These are phyloP conservation scores for Polygonum aviculare DNA, from an alignment of 148 eudicot genomes.

Conservation along the genomic window DNA sequence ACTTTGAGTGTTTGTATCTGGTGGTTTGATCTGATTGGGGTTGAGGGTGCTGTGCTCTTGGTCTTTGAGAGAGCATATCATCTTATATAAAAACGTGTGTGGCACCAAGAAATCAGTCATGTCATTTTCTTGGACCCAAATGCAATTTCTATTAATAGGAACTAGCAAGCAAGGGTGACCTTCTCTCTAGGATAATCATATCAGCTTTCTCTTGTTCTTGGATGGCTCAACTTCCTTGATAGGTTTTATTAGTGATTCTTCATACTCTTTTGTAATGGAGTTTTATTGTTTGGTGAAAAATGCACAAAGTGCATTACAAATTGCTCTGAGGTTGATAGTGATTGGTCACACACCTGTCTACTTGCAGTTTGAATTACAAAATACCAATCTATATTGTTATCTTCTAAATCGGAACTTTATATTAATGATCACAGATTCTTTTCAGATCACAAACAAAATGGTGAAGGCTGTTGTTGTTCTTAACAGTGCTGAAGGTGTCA, in stretches of 20 bases:
- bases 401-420: too few species aligned
- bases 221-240: not conserved
- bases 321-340: not conserved
- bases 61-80: not conserved
- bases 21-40: not conserved
- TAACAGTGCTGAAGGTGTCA: slow-evolving; percentile 57
- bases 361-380: too few species aligned
- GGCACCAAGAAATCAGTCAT: not conserved
- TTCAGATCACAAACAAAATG: slow-evolving; percentile 68
- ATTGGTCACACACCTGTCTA: not conserved
- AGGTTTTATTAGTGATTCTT: too few species aligned
- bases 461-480: slow-evolving; percentile 91
- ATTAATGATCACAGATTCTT: slow-evolving; percentile 3
- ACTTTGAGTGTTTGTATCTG: not conserved
- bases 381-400: not conserved
- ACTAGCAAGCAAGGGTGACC: not conserved
- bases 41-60: not conserved
- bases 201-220: not conserved
- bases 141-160: not conserved
- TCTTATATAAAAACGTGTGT: not conserved
- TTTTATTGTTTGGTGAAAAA: too few species aligned
- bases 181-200: not conserved
- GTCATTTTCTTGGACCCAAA: not conserved
- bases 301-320: too few species aligned
- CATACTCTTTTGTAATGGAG: too few species aligned